These are phyloP conservation scores for Aureobasidium zeae DNA, from an alignment of 2,329 filamentous ascomycete genomes.

Conservation along the genomic window DNA sequence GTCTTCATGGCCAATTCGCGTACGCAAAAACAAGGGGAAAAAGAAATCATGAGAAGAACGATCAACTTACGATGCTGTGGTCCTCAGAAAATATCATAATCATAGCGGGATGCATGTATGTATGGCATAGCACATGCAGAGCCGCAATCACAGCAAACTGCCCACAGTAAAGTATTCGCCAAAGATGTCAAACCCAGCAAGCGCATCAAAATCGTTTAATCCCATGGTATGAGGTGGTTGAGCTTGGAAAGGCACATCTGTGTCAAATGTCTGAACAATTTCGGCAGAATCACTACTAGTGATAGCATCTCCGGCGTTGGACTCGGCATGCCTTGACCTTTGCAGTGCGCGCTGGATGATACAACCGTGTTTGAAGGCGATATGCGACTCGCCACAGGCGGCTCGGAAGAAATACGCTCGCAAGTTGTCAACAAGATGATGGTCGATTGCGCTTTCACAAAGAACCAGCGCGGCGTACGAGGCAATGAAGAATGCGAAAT, in stretches of 20 bases:
- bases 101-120: too few species aligned
- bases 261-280: not conserved
- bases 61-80: not conserved
- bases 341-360: slow-evolving; percentile 12
- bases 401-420: slow-evolving; percentile 6
- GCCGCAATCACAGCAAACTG: slow-evolving; percentile 11
- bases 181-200: slow-evolving; percentile 13
- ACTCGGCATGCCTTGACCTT: not conserved
- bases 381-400: slow-evolving; percentile 5
- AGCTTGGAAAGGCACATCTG: not conserved
- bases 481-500: slow-evolving; percentile 15
- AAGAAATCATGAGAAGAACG: too few species aligned
- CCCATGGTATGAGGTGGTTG: too few species aligned
- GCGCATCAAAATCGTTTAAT: not conserved
- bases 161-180: slow-evolving; percentile 12
- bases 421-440: slow-evolving; percentile 11
- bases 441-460: slow-evolving; percentile 11
- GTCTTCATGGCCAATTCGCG: not conserved
- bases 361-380: slow-evolving; percentile 4
- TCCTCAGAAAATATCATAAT: not conserved
- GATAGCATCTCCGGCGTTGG: not conserved
- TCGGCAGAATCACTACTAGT: not conserved
- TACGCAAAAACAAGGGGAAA: not conserved
- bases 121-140: not conserved
- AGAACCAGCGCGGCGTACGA: slow-evolving; percentile 12